Base-by-base conservation (phyloP, 176 grass and related monocot genomes). In the Elaeis guineensis region DNA sequence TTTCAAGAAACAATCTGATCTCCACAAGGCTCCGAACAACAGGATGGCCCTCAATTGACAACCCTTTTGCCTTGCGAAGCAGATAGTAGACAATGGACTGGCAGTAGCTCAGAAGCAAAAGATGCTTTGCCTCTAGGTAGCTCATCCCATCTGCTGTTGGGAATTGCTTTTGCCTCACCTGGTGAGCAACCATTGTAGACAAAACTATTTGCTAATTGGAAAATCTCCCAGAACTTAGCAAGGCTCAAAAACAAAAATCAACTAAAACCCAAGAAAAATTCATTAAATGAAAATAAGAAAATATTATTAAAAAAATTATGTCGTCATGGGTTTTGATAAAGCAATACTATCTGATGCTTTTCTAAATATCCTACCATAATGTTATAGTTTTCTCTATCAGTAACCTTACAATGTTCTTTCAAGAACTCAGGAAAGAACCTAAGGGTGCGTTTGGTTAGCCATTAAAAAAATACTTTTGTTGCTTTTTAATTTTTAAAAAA, bases 1-100 rank as follows among this genome's bases (percentile, higher is more conserved):
- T 97, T 75, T 97, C 92, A 25, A 97, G 67, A 63, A 91, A 97
- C 4, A 91, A 70, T 69, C 84, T 85, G 51, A 82, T 91, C 82
- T 97, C 84, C 0, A 97, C 72, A 21, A 91, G 81, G 65, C 82
- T 85, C 50, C 62, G 61, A 28, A 89, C 81, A 5, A 97, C 81
- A 0, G 87, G 84, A 79, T 97, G 84, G 1, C 61, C 62, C 14
- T 85, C 78, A 60, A 85, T 71, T 16, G 92, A 83, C 28, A 30
- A 30, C 5, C 28, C 28, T 30, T 30, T 6, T 51, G 87, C 87
- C 78, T 91, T 97, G 58, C 76, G 64, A 55, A 91, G 80, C 22
- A 88, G 62, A 71, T 30, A 30, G 28, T 30, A 30, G 28, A 30
- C 92, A 2, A 91, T 80, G 54, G 78, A 85, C 51, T 91, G 81